Base-by-base conservation (phyloP, 2,329 filamentous ascomycete genomes). In the Xylariomycetidae sp. region DNA sequence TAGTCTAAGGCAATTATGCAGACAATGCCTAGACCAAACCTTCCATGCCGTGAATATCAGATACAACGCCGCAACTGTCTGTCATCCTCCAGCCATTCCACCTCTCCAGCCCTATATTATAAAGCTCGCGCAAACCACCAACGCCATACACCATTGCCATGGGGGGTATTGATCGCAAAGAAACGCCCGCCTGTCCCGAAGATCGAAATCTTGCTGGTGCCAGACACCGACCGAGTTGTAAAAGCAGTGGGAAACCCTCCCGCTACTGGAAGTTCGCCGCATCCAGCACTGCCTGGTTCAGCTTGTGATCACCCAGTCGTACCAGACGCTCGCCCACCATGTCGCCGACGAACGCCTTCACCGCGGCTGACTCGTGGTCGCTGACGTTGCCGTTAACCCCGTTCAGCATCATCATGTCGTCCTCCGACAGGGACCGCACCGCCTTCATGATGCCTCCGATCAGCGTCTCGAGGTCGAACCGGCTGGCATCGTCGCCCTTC, bases 371-470 rank as follows among this genome's bases (percentile, higher is more conserved):
- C 34, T 74, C 65, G 2, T 53, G 49, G 8, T 65, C 61, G 32
- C 45, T 48, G 1, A 45, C 45, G n/a, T 47, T 52, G 4, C 64
- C 65, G 23, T 67, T 64, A 14, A 64, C 54, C 2, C 61, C 61
- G 32, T 68, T 62, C 34, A 58, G 48, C 38, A 58, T 50, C 7
- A 53, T 39, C 12, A 56, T 47, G 18, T 53, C 42, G 2, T 51
- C 52, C 14, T 58, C 57, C 2, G 58, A 53, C 8, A 77, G 54
- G 0, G 65, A 67, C 12, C 62, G 57, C 6, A 75, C 61, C 0
- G 70, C 70, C 47, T 72, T 71, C 29, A 76, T 56, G 29, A 79
- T 64, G n/a, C 64, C 73, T 33, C 72, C 67, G 0, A 76, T 60
- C 9, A 79, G 58, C 60, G 72, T 68, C 47, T 76, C 70, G 35